phyloP scores from a whole-genome alignment of 2,329 filamentous ascomycete species.

The Exserohilum turcica region DNA sequence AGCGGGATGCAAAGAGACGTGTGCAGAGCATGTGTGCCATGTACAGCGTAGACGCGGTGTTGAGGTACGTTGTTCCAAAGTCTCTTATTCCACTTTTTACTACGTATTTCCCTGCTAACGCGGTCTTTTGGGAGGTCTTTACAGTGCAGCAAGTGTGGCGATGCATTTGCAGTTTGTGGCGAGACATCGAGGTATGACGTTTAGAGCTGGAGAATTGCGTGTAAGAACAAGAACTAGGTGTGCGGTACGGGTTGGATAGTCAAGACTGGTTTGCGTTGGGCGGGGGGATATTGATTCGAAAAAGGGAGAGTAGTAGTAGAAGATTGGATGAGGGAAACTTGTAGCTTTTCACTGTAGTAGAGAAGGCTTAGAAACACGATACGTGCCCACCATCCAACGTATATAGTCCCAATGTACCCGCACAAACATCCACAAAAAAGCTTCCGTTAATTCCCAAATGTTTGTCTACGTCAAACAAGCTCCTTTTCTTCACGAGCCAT shows the following conservation, averaged over 20 bases:
- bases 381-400: too few species aligned
- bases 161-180: conserved; percentile 3
- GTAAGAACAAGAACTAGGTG: neutral
- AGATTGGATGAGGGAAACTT: too few species aligned
- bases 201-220: neutral
- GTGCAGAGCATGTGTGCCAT: conserved; percentile 23
- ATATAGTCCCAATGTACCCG: too few species aligned
- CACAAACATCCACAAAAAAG: too few species aligned
- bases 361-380: too few species aligned
- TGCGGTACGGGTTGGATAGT: neutral
- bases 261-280: neutral
- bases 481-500: too few species aligned
- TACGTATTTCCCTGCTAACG: neutral
- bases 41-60: conserved; percentile 3
- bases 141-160: conserved; percentile 9
- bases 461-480: too few species aligned
- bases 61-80: neutral
- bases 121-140: neutral
- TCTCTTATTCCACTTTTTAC: neutral
- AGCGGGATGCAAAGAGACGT: conserved; percentile 18
- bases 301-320: too few species aligned
- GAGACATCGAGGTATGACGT: conserved; percentile 2
- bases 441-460: too few species aligned
- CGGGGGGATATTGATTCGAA: too few species aligned
- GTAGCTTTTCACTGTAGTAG: too few species aligned